Evolutionary conservation across 441 rosid genomes (phyloP).

Genomic region (Erodium moschatum): DNA sequence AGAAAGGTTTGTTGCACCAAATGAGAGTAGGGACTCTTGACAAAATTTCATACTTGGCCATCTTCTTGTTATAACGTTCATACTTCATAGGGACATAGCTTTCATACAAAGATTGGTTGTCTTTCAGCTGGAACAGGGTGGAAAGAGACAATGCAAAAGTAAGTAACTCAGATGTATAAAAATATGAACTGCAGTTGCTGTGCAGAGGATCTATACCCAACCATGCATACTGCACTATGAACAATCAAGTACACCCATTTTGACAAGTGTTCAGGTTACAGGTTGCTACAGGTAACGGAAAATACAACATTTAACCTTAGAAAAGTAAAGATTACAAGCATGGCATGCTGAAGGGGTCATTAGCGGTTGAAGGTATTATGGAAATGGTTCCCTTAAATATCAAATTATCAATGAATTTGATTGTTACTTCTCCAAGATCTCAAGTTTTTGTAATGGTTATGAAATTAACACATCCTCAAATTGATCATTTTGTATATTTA

Average conservation of each 20-base stretch:
- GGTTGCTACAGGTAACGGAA: not conserved
- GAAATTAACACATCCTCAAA: constrained; percentile 6
- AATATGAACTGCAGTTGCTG: not conserved
- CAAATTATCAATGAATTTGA: not conserved
- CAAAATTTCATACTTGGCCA: constrained; percentile 63
- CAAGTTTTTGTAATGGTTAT: constrained; percentile 5
- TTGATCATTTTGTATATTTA: not conserved
- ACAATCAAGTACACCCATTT: not conserved
- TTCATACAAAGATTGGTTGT: constrained; percentile 54
- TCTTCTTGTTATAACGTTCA: constrained; percentile 66
- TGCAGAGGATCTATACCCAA: not conserved
- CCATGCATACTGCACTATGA: not conserved
- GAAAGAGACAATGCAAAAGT: constrained; percentile 17
- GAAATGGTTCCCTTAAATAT: not conserved
- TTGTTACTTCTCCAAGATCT: not conserved
- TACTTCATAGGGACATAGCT: constrained; percentile 91
- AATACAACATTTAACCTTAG: not conserved
- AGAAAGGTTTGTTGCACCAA: constrained; percentile 15
- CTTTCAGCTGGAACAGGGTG: constrained; percentile 58
- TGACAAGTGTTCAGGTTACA: not conserved
- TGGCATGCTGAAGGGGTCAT: not conserved
- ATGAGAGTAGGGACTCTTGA: constrained; percentile 11
- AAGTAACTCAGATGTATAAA: constrained; percentile 11
- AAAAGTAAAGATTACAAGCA: not conserved
- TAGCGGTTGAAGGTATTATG: not conserved